Percentiles rank a stretch among this genome's conserved stretches.
Conservation (phyloP, 2,329 filamentous ascomycete genomes). For the Venturia asperata region DNA sequence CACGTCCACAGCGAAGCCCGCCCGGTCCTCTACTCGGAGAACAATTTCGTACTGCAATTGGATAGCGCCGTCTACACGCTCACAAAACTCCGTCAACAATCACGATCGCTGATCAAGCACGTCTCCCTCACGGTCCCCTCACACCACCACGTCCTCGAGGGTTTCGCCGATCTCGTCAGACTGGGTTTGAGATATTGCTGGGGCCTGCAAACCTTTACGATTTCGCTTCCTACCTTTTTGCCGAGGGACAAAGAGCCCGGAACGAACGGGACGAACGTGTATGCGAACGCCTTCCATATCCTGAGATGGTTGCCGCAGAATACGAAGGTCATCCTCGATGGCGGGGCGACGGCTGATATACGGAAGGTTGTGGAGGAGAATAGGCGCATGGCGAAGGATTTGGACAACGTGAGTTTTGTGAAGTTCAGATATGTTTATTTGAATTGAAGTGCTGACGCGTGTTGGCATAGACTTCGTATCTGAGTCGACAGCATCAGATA, state of each 20-base stretch:
- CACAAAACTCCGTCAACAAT: conserved; percentile 36
- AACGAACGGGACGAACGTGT: conserved; percentile 32
- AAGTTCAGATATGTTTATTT: background rate
- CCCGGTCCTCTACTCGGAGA: conserved; percentile 36
- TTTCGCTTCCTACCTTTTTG: conserved; percentile 32
- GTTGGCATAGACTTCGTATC: conserved; percentile 26
- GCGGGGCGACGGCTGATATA: conserved; percentile 35
- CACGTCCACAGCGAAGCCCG: conserved; percentile 37
- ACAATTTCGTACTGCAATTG: conserved; percentile 35
- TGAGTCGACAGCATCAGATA: conserved; percentile 35
- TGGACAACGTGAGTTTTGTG: conserved; percentile 34
- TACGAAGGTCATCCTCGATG: conserved; percentile 36
- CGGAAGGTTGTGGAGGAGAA: conserved; percentile 38
- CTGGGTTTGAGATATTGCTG: conserved; percentile 41
- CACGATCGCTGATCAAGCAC: conserved; percentile 37
- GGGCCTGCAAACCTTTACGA: conserved; percentile 37
- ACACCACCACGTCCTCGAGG: conserved; percentile 41
- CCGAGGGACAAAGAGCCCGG: conserved; percentile 26
- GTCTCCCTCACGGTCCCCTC: conserved; percentile 39
- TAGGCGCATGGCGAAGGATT: conserved; percentile 32
- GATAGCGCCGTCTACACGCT: conserved; percentile 34
- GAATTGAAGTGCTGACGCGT: background rate
- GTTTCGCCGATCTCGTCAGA: conserved; percentile 41
- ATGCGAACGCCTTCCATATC: conserved; percentile 43
- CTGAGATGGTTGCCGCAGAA: conserved; percentile 39